A percentile compares a stretch with the other conserved stretches of the same genome.
phyloP scores from a whole-genome alignment of 1,139 yeast genomes.

The Blastobotrys illinoisensis region DNA sequence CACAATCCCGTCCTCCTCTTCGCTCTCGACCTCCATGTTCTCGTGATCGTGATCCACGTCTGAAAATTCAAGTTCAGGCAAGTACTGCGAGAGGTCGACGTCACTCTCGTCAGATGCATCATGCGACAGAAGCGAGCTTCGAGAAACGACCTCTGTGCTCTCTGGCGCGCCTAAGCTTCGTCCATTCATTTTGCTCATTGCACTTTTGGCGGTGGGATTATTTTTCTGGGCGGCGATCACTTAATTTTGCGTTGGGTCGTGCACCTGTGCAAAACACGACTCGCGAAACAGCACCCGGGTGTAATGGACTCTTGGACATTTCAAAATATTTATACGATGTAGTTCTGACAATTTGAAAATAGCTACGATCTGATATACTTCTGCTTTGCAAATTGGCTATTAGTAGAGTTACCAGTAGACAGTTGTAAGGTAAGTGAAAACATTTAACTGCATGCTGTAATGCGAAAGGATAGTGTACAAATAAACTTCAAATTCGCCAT shows the following conservation, averaged over 20 bases:
- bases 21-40: constrained; percentile 10
- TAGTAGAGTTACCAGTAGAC: no score
- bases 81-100: constrained; percentile 7
- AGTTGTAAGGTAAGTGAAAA: no score
- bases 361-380: no score
- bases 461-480: no score
- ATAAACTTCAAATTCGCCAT: no score
- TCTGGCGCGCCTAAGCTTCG: constrained; percentile 1
- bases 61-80: constrained; percentile 24
- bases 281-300: no score
- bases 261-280: background rate
- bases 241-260: background rate
- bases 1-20: constrained; percentile 11
- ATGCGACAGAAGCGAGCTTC: background rate
- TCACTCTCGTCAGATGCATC: constrained; percentile 12
- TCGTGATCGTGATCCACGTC: constrained; percentile 12
- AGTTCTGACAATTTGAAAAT: no score
- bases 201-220: background rate
- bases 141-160: background rate
- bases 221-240: background rate
- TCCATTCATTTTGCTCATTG: background rate
- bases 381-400: no score
- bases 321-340: no score
- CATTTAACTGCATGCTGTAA: no score
- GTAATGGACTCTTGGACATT: no score